These are phyloP conservation scores for Triangularia setosa DNA, from an alignment of 2,329 filamentous ascomycete genomes.

Conservation along the genomic window DNA sequence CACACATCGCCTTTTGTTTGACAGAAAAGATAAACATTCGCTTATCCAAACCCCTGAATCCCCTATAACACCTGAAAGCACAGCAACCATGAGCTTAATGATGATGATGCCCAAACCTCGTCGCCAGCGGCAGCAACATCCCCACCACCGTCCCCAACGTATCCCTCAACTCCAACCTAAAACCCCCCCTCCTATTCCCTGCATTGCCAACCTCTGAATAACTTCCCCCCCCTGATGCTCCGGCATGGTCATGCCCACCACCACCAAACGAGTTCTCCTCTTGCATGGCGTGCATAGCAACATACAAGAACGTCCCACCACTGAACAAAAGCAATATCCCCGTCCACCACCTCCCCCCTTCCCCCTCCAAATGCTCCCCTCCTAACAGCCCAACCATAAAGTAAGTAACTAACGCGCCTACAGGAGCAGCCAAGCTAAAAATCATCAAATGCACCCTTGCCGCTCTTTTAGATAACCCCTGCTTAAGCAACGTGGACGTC, in stretches of 20 bases:
- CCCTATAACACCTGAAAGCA: not conserved
- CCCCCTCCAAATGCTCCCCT: conserved; percentile 54
- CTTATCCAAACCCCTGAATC: not conserved
- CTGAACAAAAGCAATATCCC: conserved; percentile 93
- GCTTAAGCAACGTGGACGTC: conserved; percentile 83
- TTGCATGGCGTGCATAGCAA: conserved; percentile 98
- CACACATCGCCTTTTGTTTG: not conserved
- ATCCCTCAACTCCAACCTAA: conserved; percentile 60
- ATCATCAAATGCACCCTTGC: conserved; percentile 81
- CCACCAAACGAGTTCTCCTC: conserved; percentile 52
- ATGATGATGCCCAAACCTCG: conserved; percentile 74
- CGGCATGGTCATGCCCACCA: conserved; percentile 40
- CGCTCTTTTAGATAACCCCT: conserved; percentile 82
- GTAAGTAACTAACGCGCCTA: conserved; percentile 82
- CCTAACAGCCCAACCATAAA: conserved; percentile 70
- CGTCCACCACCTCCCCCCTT: conserved; percentile 76
- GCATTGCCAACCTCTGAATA: conserved; percentile 46
- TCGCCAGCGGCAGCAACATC: conserved; percentile 74
- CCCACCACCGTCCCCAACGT: conserved; percentile 68
- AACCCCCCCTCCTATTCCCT: conserved; percentile 46
- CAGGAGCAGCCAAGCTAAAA: conserved; percentile 86
- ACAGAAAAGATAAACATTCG: not conserved
- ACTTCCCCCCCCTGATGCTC: conserved; percentile 42
- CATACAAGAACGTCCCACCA: conserved; percentile 94
- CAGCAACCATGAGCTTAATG: conserved; percentile 30